A percentile compares a stretch with the other conserved stretches of the same genome.
phyloP scores from a whole-genome alignment of 2,329 filamentous ascomycete genomes.

The Penicillium digitatum region DNA sequence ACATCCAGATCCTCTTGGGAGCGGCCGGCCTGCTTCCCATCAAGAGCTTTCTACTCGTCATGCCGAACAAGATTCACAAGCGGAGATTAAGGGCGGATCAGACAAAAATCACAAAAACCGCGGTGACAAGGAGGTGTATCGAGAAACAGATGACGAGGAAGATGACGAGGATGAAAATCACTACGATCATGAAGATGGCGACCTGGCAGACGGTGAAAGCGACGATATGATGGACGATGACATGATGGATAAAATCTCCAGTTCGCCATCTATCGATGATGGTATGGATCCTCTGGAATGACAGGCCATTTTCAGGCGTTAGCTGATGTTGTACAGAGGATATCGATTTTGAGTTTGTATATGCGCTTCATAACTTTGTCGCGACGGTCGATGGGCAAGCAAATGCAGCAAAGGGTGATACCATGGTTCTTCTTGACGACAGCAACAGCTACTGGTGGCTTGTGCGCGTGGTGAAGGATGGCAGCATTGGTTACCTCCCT shows the following conservation, averaged over 20 bases:
- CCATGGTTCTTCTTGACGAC: constrained; percentile 96
- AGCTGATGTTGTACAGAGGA: constrained; percentile 93
- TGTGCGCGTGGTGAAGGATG: constrained; percentile 93
- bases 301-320: neutral
- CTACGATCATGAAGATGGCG: constrained; percentile 43
- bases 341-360: constrained; percentile 99
- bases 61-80: constrained; percentile 69
- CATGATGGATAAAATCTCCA: constrained; percentile 98
- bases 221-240: constrained; percentile 79
- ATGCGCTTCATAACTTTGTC: constrained; percentile 94
- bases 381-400: constrained; percentile 97
- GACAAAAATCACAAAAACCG: constrained; percentile 50
- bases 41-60: constrained; percentile 81
- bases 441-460: constrained; percentile 99
- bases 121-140: constrained; percentile 33
- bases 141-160: constrained; percentile 30
- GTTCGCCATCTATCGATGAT: constrained; percentile 97
- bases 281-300: constrained; percentile 59
- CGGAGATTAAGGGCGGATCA: constrained; percentile 65
- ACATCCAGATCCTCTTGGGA: constrained; percentile 50
- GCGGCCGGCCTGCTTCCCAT: constrained; percentile 65
- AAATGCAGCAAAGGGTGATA: constrained; percentile 96
- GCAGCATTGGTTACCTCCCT: constrained; percentile 89
- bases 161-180: constrained; percentile 21
- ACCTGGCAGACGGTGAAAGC: constrained; percentile 60